phyloP scores from a whole-genome alignment of 169 alveolate genomes.

The Neospora caninum region DNA sequence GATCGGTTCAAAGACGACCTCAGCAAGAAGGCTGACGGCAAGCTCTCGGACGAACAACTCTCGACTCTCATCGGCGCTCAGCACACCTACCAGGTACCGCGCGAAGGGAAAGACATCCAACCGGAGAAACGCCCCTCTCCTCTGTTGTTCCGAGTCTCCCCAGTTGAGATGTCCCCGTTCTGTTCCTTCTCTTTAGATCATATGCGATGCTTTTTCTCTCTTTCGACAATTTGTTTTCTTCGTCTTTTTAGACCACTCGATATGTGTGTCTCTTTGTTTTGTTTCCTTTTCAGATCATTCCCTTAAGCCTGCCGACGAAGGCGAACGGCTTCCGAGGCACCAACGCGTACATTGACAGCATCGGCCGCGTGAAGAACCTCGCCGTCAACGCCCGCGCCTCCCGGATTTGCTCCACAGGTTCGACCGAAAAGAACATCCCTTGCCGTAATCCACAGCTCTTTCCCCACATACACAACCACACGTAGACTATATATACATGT shows the following conservation, averaged over 20 bases:
- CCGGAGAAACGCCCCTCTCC: no score
- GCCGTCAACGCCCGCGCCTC: conserved; percentile 90
- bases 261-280: background rate
- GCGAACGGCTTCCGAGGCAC: conserved; percentile 79
- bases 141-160: no score
- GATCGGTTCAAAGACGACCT: conserved; percentile 72
- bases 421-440: background rate
- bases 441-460: no score
- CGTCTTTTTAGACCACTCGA: background rate
- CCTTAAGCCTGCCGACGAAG: conserved; percentile 86
- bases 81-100: conserved; percentile 24
- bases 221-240: background rate
- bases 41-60: conserved; percentile 58
- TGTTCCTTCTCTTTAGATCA: background rate
- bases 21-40: conserved; percentile 70
- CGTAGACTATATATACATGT: no score
- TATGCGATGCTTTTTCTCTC: background rate
- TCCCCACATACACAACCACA: no score
- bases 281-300: conserved; percentile 82
- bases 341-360: conserved; percentile 88
- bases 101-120: background rate
- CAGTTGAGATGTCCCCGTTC: no score
- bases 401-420: conserved; percentile 86
- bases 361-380: conserved; percentile 88
- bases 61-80: background rate